These are phyloP conservation scores for Heritiera fomes DNA, from an alignment of 345 rosid species.

Conservation along the genomic window DNA sequence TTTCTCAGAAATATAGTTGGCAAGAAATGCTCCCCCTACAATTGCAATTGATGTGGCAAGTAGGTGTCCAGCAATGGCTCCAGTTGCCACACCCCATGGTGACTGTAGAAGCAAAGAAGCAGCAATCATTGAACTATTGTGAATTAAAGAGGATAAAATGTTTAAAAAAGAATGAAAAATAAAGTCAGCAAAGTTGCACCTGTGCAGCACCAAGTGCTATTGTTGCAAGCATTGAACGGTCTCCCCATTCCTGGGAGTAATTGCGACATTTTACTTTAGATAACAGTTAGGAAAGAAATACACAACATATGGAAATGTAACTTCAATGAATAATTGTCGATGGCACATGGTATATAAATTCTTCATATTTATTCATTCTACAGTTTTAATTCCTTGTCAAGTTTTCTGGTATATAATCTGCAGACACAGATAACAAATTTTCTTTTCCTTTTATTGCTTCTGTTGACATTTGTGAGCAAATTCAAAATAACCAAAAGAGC, in stretches of 20 bases:
- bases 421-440: too few species aligned
- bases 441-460: too few species aligned
- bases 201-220: constrained; percentile 98
- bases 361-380: too few species aligned
- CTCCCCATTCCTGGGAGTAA: constrained; percentile 92
- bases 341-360: too few species aligned
- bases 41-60: constrained; percentile 80
- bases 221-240: constrained; percentile 98
- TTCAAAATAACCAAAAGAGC: background rate
- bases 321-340: too few species aligned
- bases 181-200: constrained; percentile 39
- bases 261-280: background rate
- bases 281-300: too few species aligned
- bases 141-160: background rate
- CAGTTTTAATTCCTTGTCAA: too few species aligned
- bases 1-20: constrained; percentile 93
- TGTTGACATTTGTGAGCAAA: background rate
- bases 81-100: constrained; percentile 95
- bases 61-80: constrained; percentile 96
- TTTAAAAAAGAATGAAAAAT: background rate
- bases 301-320: too few species aligned
- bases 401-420: too few species aligned
- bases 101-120: constrained; percentile 46
- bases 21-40: constrained; percentile 90
- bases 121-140: background rate